Evolutionary conservation across 495 filamentous ascomycete genomes (phyloP).

Genomic region (Podospora sp.): DNA sequence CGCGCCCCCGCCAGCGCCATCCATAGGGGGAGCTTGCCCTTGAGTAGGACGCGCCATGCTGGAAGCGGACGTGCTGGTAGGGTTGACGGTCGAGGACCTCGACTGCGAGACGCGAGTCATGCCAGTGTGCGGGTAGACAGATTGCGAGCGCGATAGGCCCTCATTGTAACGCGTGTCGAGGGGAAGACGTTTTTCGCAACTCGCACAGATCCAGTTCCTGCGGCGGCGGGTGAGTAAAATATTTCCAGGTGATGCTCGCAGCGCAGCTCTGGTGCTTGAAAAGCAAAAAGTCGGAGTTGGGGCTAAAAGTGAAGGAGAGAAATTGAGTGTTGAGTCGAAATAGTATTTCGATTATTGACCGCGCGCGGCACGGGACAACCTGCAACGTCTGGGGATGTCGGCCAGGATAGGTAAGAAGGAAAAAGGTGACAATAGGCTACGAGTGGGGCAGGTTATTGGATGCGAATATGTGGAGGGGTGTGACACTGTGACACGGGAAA

Average conservation of each 20-base stretch:
- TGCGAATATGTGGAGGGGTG: background rate
- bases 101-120: background rate
- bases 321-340: background rate
- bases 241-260: background rate
- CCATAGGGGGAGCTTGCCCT: background rate
- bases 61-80: background rate
- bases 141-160: background rate
- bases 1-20: background rate
- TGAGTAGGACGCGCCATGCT: background rate
- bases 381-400: background rate
- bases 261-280: background rate
- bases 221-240: background rate
- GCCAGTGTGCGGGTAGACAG: background rate
- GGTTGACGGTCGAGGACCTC: background rate
- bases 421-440: background rate
- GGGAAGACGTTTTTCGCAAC: background rate
- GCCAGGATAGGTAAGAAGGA: background rate
- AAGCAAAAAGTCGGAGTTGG: background rate
- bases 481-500: background rate
- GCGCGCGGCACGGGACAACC: background rate
- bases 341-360: background rate
- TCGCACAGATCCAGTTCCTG: background rate
- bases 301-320: background rate
- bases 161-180: background rate
- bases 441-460: slow-evolving; percentile 5